phyloP scores from a whole-genome alignment of 768 basidiomycete species.

The Leucogyrophana mollusca region DNA sequence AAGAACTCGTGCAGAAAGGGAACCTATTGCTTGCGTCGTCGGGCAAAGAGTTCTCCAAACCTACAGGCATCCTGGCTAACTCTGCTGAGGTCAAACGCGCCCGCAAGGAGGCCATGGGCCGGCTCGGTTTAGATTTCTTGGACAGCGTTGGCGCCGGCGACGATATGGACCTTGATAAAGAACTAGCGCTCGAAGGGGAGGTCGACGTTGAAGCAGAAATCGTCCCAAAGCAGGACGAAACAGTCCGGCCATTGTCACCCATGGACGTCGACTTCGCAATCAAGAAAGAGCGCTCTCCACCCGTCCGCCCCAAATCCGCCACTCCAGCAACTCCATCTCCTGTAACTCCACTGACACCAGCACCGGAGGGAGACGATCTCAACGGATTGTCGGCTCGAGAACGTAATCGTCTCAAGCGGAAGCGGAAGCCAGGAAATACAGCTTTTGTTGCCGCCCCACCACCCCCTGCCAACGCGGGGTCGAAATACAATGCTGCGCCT shows the following conservation, averaged over 20 bases:
- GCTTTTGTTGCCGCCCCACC: constrained; percentile 76
- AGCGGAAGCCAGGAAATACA: constrained; percentile 83
- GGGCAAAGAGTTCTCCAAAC: constrained; percentile 87
- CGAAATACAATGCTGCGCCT: constrained; percentile 62
- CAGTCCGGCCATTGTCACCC: constrained; percentile 32
- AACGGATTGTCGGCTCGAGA: constrained; percentile 83
- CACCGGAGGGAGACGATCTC: constrained; percentile 43
- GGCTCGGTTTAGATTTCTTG: constrained; percentile 85
- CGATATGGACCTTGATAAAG: constrained; percentile 85
- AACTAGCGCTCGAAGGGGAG: constrained; percentile 62
- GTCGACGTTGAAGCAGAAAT: constrained; percentile 44
- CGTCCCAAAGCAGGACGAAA: constrained; percentile 39
- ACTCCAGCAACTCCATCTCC: constrained; percentile 51
- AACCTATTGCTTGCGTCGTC: constrained; percentile 86
- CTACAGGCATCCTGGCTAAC: constrained; percentile 67
- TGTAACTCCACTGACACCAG: constrained; percentile 36
- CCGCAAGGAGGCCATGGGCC: constrained; percentile 84
- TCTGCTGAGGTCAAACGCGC: constrained; percentile 83
- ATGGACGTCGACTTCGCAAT: constrained; percentile 44
- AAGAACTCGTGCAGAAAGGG: constrained; percentile 72
- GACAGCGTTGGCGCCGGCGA: constrained; percentile 68
- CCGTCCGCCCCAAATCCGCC: constrained; percentile 42
- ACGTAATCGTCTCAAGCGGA: constrained; percentile 90
- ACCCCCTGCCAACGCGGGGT: constrained; percentile 52
- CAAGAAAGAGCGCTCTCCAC: constrained; percentile 38